phyloP scores from a whole-genome alignment of 1,284 basidiomycete genomes.

The Cryptococcus wingfieldii region DNA sequence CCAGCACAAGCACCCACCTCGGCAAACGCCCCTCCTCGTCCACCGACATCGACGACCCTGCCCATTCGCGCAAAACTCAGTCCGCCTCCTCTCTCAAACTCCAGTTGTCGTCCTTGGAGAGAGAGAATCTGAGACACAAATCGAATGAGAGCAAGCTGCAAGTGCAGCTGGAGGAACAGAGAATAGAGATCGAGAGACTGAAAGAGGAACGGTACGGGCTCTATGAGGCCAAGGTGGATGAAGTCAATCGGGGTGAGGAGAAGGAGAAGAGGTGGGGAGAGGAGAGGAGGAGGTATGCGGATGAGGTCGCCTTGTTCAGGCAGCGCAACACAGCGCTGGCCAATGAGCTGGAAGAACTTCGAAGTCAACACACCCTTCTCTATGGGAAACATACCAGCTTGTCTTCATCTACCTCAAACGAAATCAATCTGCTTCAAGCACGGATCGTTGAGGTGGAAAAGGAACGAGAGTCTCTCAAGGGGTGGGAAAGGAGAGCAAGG shows the following conservation, averaged over 20 bases:
- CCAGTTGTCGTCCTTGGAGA: conserved; percentile 18
- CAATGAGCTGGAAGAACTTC: conserved; percentile 13
- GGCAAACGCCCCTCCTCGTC: not conserved
- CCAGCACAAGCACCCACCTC: not conserved
- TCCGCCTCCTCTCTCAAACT: conserved; percentile 9
- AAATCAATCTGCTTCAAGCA: conserved; percentile 22
- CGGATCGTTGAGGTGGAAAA: conserved; percentile 31
- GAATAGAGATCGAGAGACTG: conserved; percentile 24
- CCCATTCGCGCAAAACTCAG: not conserved
- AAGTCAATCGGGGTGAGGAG: conserved; percentile 19
- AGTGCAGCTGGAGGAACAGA: conserved; percentile 24
- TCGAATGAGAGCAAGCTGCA: conserved; percentile 14
- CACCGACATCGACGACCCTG: not conserved
- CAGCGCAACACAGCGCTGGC: conserved; percentile 3
- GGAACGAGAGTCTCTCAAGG: conserved; percentile 26
- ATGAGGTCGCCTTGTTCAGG: conserved; percentile 5
- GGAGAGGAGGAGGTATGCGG: conserved; percentile 30
- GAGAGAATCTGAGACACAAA: conserved; percentile 21
- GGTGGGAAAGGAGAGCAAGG: conserved; percentile 36
- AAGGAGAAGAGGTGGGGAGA: conserved; percentile 25
- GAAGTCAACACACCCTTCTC: conserved; percentile 21
- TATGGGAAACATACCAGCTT: conserved; percentile 13
- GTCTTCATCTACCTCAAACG: conserved; percentile 11
- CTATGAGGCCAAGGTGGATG: conserved; percentile 23
- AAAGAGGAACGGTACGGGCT: conserved; percentile 26